These are phyloP conservation scores for Ophiostoma quercus DNA, from an alignment of 2,329 filamentous ascomycete species.

Conservation along the genomic window DNA sequence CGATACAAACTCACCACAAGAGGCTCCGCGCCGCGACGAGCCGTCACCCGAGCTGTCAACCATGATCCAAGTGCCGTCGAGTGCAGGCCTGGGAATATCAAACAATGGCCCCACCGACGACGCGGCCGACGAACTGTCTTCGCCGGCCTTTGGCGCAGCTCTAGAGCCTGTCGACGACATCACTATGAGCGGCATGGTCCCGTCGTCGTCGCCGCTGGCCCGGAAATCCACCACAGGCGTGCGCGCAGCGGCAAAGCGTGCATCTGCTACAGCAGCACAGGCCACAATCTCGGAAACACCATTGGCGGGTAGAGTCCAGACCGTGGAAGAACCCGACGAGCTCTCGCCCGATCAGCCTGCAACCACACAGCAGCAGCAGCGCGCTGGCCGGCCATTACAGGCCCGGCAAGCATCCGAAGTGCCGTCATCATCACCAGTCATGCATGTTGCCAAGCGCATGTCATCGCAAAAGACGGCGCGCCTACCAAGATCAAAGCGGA, in stretches of 20 bases:
- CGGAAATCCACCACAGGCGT: constrained; percentile 22
- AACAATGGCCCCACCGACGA: constrained; percentile 20
- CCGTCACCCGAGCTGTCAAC: constrained; percentile 33
- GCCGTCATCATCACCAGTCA: constrained; percentile 20
- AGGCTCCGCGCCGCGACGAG: constrained; percentile 30
- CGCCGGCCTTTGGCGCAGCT: constrained; percentile 21
- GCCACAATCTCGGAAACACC: not conserved
- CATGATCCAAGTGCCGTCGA: constrained; percentile 3
- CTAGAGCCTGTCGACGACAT: not conserved
- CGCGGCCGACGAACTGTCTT: constrained; percentile 34
- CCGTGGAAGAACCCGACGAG: constrained; percentile 25
- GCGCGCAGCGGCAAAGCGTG: not conserved
- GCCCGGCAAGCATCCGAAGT: constrained; percentile 18
- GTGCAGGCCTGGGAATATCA: not conserved
- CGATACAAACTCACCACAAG: not conserved
- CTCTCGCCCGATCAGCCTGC: constrained; percentile 25
- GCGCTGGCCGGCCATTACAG: not conserved
- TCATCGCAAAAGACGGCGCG: not conserved
- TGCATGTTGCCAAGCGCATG: constrained; percentile 14
- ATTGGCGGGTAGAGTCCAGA: not conserved
- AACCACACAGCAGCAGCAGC: not conserved
- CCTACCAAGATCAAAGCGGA: not conserved
- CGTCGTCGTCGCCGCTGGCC: constrained; percentile 27
- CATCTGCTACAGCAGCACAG: not conserved
- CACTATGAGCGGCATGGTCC: not conserved